Conservation (phyloP, 805 yeast genomes). For the Isabelozyma heimii region DNA sequence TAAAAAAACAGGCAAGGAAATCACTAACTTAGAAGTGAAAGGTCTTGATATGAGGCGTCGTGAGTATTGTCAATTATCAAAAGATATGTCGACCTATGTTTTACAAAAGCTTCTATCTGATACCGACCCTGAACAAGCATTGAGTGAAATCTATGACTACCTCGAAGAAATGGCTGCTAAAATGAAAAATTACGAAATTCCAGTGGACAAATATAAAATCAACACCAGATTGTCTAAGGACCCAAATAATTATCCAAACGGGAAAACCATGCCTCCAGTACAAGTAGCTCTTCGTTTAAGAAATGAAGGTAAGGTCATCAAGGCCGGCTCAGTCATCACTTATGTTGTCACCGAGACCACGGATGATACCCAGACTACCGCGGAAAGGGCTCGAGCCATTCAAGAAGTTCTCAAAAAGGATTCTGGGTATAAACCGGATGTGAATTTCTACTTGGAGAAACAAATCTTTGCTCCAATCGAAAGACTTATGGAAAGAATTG, state of each 20-base stretch:
- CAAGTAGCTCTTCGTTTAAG: constrained; percentile 84
- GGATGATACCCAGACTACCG: constrained; percentile 47
- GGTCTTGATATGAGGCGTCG: constrained; percentile 97
- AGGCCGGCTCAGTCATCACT: constrained; percentile 87
- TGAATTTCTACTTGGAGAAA: constrained; percentile 75
- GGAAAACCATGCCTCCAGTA: constrained; percentile 81
- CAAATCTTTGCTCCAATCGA: constrained; percentile 91
- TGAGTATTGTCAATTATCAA: constrained; percentile 91
- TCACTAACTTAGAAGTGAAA: constrained; percentile 73
- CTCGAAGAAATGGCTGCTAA: constrained; percentile 58
- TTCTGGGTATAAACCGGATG: constrained; percentile 62
- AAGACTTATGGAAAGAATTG: constrained; percentile 78
- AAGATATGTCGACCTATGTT: constrained; percentile 77
- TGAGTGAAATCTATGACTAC: constrained; percentile 68
- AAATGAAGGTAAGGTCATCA: constrained; percentile 79
- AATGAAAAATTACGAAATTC: constrained; percentile 58
- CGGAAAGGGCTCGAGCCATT: constrained; percentile 82
- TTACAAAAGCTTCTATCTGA: constrained; percentile 70
- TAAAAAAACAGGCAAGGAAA: constrained; percentile 51
- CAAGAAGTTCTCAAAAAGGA: constrained; percentile 63
- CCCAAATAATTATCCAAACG: constrained; percentile 79
- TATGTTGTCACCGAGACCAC: constrained; percentile 62
- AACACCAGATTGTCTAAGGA: constrained; percentile 89
- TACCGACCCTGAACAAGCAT: constrained; percentile 72
- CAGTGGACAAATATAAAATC: constrained; percentile 70